Evolutionary conservation across 2,329 filamentous ascomycete genomes (phyloP).

Genomic region (Knufia petricola): DNA sequence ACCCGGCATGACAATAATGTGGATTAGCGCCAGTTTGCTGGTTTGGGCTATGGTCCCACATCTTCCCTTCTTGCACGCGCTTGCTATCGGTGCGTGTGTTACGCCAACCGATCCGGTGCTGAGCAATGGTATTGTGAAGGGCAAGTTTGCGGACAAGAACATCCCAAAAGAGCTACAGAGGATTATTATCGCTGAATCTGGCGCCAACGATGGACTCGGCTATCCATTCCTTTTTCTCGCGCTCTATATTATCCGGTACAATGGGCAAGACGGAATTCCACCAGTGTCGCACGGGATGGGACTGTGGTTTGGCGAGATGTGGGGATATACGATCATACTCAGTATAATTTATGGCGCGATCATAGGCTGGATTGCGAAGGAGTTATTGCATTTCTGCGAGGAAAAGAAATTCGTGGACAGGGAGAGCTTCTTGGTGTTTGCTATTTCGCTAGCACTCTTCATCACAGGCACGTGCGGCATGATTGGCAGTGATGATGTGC

Average conservation of each 20-base stretch:
- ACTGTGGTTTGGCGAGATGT: constrained; percentile 76
- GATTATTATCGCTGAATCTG: constrained; percentile 72
- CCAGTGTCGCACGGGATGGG: constrained; percentile 59
- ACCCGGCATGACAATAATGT: constrained; percentile 79
- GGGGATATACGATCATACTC: constrained; percentile 71
- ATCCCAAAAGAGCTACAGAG: constrained; percentile 72
- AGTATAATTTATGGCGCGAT: constrained; percentile 67
- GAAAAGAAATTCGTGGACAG: constrained; percentile 71
- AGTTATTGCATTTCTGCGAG: constrained; percentile 75
- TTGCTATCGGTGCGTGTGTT: constrained; percentile 76
- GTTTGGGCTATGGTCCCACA: constrained; percentile 67
- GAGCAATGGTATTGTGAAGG: constrained; percentile 84
- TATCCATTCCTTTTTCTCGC: constrained; percentile 84
- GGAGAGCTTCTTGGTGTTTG: constrained; percentile 80
- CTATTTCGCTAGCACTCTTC: constrained; percentile 74
- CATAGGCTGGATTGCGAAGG: constrained; percentile 73
- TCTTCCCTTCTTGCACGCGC: constrained; percentile 64
- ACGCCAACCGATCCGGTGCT: constrained; percentile 84
- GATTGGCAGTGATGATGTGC: constrained; percentile 78
- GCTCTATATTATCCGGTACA: constrained; percentile 72
- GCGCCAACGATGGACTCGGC: constrained; percentile 79
- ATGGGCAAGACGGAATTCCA: constrained; percentile 39
- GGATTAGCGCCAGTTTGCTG: constrained; percentile 68
- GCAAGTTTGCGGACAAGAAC: constrained; percentile 85
- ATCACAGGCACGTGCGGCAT: constrained; percentile 79